phyloP scores from a whole-genome alignment of 345 rosid genomes.

The Adansonia digitata region DNA sequence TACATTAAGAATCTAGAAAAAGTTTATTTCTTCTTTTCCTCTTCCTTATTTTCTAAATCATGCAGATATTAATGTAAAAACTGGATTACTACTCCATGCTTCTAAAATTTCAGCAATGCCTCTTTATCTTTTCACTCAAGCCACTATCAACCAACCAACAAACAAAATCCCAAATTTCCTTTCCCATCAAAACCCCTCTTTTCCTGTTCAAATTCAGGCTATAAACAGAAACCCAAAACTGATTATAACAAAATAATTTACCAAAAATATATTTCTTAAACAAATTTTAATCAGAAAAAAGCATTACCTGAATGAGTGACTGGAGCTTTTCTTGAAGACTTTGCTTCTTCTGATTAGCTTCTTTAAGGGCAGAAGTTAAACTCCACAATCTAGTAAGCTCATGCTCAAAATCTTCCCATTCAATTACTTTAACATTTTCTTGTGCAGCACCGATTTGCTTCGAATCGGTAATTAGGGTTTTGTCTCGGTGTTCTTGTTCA shows the following conservation, averaged over 20 bases:
- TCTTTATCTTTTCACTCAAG: background rate
- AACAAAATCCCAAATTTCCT: background rate
- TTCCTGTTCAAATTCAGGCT: background rate
- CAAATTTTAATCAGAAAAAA: background rate
- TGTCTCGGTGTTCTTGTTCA: conserved; percentile 10
- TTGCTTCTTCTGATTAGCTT: conserved; percentile 59
- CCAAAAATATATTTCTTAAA: background rate
- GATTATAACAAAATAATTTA: too few species aligned
- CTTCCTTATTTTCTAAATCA: background rate
- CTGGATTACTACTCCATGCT: background rate
- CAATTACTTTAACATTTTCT: conserved; percentile 39
- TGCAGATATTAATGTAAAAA: background rate
- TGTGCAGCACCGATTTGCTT: conserved; percentile 7
- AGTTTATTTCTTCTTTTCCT: background rate
- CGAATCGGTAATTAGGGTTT: background rate
- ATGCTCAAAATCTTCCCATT: conserved; percentile 93
- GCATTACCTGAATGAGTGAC: conserved; percentile 67
- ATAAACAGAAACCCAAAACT: background rate
- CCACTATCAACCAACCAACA: background rate
- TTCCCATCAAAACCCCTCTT: background rate
- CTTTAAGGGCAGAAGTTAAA: conserved; percentile 72
- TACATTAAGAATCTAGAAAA: background rate
- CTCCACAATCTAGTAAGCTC: conserved; percentile 82
- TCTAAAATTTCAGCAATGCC: background rate
- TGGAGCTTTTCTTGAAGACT: conserved; percentile 51